These are phyloP conservation scores for Camellia granthamiana DNA, from an alignment of 148 eudicot genomes.

Conservation along the genomic window DNA sequence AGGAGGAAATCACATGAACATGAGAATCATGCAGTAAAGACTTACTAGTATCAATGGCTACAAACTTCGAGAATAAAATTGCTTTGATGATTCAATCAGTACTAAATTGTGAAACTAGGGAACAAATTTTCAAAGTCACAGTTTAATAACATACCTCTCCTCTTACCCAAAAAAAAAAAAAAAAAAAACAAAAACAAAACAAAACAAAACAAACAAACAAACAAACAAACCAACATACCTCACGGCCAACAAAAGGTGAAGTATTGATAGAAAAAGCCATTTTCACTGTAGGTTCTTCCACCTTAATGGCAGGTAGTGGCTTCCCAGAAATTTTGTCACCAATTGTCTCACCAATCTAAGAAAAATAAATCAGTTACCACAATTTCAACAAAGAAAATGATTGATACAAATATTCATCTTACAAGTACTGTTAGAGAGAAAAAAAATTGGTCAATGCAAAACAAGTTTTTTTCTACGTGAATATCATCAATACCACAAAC, in stretches of 20 bases:
- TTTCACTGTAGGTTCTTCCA: slow-evolving; percentile 98
- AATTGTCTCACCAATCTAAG: slow-evolving; percentile 97
- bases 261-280: slow-evolving; percentile 92
- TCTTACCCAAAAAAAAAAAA: too few species aligned
- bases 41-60: not conserved
- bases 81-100: not conserved
- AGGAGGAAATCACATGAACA: not conserved
- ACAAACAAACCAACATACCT: slow-evolving; percentile 39
- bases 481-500: slow-evolving; percentile 91
- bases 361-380: slow-evolving; percentile 14
- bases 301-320: slow-evolving; percentile 89
- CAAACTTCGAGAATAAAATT: not conserved
- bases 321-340: slow-evolving; percentile 85
- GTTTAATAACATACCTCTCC: not conserved
- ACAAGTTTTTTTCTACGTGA: slow-evolving; percentile 49
- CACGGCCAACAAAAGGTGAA: slow-evolving; percentile 99
- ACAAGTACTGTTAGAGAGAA: too few species aligned
- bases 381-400: not conserved
- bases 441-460: not conserved
- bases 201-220: too few species aligned
- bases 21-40: not conserved
- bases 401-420: not conserved
- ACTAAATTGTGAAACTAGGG: not conserved
- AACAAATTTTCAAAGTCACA: not conserved
- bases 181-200: too few species aligned